Evolutionary conservation across 257 asterid genomes (phyloP), one percentile per base, ranked within the genome.

Genomic region (Coffea eugenioides): DNA sequence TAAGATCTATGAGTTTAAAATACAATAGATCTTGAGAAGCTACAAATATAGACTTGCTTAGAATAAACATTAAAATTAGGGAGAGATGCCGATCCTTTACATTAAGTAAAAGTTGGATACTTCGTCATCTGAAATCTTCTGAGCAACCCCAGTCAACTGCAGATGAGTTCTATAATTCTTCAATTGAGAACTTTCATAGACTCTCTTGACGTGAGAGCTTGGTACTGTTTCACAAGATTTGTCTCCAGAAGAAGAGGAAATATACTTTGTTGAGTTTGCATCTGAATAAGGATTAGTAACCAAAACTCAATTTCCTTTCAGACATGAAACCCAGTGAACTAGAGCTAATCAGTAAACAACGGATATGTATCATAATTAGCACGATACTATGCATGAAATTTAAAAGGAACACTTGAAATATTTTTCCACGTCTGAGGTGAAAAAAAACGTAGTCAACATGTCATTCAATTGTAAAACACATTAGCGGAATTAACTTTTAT

Each of bases 31-130:
- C 43, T 77, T 49, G 20, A n/a, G 69, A 75, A 59, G 27, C 34
- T 43, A 65, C 57, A 43, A 14, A 51, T 69, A 34, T 39, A 41
- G 66, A 69, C 70, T 36, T 71, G 9, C 65, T 52, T 62, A 46
- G 25, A 13, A 80, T 25, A 54, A 27, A 61, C n/a, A 67, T 59
- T 21, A 48, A 49, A 59, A 69, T 18, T 43, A 25, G 13, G 13
- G 15, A 8, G 64, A 48, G 68, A 74, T 49, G 71, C 74, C 25
- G 54, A 54, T 31, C 73, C 71, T 79, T 91, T 90, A 93, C 98
- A 90, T 90, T 70, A 92, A 73, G 85, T 92, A 89, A 69, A 92
- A 90, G 86, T 90, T 86, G 18, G 93, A 88, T 76, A 90, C 18
- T 49, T 82, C 90, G 62, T 87, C 81, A 2, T 88, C 83, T 20